Percentiles rank a stretch among this genome's conserved stretches.
phyloP scores from a whole-genome alignment of 441 rosid species.

The Gossypium laxum region DNA sequence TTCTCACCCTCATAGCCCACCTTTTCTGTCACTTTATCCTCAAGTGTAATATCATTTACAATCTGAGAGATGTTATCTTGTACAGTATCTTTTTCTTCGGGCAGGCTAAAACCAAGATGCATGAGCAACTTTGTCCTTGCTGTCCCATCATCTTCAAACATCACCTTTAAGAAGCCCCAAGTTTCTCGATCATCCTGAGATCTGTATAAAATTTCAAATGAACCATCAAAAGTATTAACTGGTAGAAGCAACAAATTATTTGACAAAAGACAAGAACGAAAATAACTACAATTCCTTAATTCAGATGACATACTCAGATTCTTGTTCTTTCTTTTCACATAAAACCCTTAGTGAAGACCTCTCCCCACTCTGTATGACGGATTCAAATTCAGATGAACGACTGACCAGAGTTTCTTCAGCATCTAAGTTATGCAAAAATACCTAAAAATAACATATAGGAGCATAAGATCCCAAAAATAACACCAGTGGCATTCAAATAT shows the following conservation, averaged over 20 bases:
- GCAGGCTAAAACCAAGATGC: constrained; percentile 86
- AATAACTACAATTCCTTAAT: constrained; percentile 11
- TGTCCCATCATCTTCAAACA: constrained; percentile 94
- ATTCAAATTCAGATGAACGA: constrained; percentile 87
- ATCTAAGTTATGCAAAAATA: constrained; percentile 60
- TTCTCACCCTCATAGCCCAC: constrained; percentile 34
- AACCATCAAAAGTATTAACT: constrained; percentile 16
- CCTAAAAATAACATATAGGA: constrained; percentile 37
- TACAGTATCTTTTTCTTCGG: constrained; percentile 42
- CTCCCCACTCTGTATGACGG: constrained; percentile 81
- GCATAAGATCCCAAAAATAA: constrained; percentile 11
- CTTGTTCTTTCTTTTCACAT: constrained; percentile 78
- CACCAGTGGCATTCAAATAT: neutral
- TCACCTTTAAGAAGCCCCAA: constrained; percentile 84
- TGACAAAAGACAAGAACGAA: constrained; percentile 5
- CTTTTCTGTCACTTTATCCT: constrained; percentile 40
- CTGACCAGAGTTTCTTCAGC: constrained; percentile 68
- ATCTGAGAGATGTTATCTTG: constrained; percentile 45
- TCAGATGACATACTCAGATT: constrained; percentile 60
- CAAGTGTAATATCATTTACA: constrained; percentile 43
- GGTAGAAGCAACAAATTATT: constrained; percentile 12
- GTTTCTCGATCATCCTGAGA: constrained; percentile 81
- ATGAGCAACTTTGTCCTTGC: constrained; percentile 78
- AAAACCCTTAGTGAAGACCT: constrained; percentile 57
- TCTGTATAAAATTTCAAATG: constrained; percentile 32